Evolutionary conservation across 306 rosid species (phyloP).

Genomic region (Styphnolobium japonicum): DNA sequence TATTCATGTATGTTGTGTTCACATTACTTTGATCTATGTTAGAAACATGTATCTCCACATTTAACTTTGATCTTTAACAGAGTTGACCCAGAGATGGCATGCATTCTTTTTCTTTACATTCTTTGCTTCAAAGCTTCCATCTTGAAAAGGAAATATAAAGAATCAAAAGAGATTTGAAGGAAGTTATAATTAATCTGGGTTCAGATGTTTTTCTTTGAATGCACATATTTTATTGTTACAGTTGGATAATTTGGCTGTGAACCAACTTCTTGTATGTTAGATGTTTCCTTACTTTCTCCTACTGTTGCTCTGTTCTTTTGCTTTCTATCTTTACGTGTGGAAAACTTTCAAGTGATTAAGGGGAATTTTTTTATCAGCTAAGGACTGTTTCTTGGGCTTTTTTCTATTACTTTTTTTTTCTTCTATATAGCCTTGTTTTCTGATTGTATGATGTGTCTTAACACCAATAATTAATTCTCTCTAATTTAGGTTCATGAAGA

Average conservation of each 20-base stretch:
- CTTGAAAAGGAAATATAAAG: background rate
- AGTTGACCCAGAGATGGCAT: background rate
- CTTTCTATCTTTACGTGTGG: background rate
- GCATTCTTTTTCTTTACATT: background rate
- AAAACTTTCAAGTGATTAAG: background rate
- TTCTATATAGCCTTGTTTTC: background rate
- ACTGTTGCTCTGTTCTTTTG: background rate
- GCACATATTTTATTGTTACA: background rate
- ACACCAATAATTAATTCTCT: conserved; percentile 19
- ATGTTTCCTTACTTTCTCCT: background rate
- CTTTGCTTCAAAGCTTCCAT: background rate
- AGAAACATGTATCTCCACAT: background rate
- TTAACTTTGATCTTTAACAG: background rate
- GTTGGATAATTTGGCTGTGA: background rate
- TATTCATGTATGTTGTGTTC: background rate
- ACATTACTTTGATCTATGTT: background rate
- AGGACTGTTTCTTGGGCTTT: background rate
- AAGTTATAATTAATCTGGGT: background rate
- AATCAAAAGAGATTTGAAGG: background rate
- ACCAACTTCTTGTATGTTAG: background rate
- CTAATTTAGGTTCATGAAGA: conserved; percentile 87
- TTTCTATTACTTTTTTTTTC: background rate
- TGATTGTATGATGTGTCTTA: conserved; percentile 5
- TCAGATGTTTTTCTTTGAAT: too few relatives aligned
- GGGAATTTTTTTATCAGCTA: background rate